Base-by-base conservation (phyloP, 306 rosid species). In the Prosopis cineraria region DNA sequence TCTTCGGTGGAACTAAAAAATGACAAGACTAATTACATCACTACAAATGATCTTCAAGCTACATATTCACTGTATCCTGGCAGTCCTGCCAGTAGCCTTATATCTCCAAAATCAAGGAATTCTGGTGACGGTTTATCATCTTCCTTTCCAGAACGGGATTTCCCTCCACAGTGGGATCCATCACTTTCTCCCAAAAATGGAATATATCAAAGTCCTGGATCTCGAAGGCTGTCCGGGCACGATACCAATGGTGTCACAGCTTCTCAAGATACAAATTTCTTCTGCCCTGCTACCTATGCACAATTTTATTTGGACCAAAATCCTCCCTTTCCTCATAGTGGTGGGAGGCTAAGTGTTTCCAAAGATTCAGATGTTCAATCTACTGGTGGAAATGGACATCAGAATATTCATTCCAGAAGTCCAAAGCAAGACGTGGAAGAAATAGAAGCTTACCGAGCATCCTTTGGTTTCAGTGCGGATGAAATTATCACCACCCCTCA, bases 401-500 rank as follows among this genome's bases (percentile, higher is more conserved):
- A 93, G 86, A 93, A 65, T 82, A 84, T 88, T 83, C 91, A 90
- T 79, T 86, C 79, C 75, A 87, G 82, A 83, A 91, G 93, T 79
- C 96, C 99, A 76, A 93, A 91, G 88, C 99, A 96, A 83, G 99
- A 96, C 80, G 94, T 87, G 77, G 99, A 96, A 85, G 99, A 96
- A 82, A 56, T 91, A 80, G 99, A 96, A 89, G 99, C 99, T 53
- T 96, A 96, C 79, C 86, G 99, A 75, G 99, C 99, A 81, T 96
- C 99, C 34, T 96, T 96, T 84, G 99, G 99, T 82, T 96, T 96
- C 83, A 96, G 99, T 83, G 99, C 99, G n/a, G 99, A 96, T 88
- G 99, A 96, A 86, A 90, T 96, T 75, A 87, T 93, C 81, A 87
- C 92, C 40, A 93, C 99, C 37, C 8, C 92, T 59, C 94, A 96